Conservation (phyloP, 805 yeast species). For the Peterozyma toletana region DNA sequence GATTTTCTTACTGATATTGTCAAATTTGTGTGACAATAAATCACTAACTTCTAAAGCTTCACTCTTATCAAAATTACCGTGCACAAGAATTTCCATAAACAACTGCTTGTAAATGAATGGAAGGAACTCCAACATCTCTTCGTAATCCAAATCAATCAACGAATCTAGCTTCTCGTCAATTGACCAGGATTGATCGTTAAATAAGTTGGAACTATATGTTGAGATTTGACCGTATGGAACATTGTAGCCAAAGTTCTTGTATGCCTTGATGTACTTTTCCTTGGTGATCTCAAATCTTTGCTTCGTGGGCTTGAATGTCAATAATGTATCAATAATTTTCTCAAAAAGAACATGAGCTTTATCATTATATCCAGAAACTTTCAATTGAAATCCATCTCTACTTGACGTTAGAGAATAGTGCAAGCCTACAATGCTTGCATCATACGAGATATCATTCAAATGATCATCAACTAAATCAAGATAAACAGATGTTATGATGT, state of each 20-base stretch:
- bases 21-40: constrained; percentile 30
- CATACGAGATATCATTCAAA: constrained; percentile 69
- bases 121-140: constrained; percentile 43
- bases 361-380: constrained; percentile 76
- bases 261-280: constrained; percentile 54
- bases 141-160: constrained; percentile 34
- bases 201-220: constrained; percentile 47
- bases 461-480: constrained; percentile 71
- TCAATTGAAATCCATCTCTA: constrained; percentile 65
- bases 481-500: constrained; percentile 53
- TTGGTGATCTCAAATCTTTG: constrained; percentile 62
- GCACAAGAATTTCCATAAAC: constrained; percentile 63
- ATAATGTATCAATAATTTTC: constrained; percentile 49
- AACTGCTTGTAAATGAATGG: constrained; percentile 50
- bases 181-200: constrained; percentile 69
- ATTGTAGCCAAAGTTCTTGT: constrained; percentile 61
- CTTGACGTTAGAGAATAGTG: constrained; percentile 48
- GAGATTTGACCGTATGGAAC: constrained; percentile 79
- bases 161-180: constrained; percentile 52
- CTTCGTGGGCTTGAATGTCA: constrained; percentile 38
- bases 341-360: constrained; percentile 60
- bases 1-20: constrained; percentile 23
- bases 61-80: constrained; percentile 60
- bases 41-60: constrained; percentile 47
- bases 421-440: constrained; percentile 79